Evolutionary conservation across 805 yeast species (phyloP).

Genomic region (Candida golubevii): DNA sequence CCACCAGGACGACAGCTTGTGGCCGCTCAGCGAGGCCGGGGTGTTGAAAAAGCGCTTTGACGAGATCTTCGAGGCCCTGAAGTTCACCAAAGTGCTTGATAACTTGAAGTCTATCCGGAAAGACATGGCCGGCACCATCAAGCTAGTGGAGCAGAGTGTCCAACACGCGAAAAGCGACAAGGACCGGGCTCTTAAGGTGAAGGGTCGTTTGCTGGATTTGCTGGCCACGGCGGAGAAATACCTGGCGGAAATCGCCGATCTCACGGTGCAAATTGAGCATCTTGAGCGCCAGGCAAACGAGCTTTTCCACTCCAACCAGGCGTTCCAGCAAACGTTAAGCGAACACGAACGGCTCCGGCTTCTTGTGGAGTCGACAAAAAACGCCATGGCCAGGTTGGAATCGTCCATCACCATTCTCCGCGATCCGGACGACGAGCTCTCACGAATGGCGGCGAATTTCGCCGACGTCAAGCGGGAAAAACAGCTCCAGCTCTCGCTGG

Average conservation of each 20-base stretch:
- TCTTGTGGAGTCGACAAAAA: constrained; percentile 40
- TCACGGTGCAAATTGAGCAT: constrained; percentile 47
- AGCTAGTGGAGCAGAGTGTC: constrained; percentile 72
- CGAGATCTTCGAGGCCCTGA: constrained; percentile 93
- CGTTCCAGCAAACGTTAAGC: constrained; percentile 68
- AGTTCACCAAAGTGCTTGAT: constrained; percentile 87
- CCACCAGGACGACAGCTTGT: constrained; percentile 93
- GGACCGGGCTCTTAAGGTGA: constrained; percentile 61
- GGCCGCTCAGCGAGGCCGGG: constrained; percentile 96
- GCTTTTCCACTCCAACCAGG: constrained; percentile 73
- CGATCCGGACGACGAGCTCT: constrained; percentile 33
- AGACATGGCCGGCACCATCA: constrained; percentile 71
- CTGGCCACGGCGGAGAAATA: constrained; percentile 41
- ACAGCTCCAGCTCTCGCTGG: constrained; percentile 11
- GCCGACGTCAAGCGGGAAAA: constrained; percentile 19
- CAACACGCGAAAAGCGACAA: constrained; percentile 71
- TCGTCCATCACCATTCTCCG: constrained; percentile 43
- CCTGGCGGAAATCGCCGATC: constrained; percentile 41
- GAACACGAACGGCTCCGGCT: constrained; percentile 55
- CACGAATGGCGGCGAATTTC: constrained; percentile 28
- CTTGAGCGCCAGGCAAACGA: constrained; percentile 56
- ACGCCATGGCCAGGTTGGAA: constrained; percentile 51
- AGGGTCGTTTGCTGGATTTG: constrained; percentile 43
- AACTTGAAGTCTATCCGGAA: constrained; percentile 70
- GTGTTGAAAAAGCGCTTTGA: constrained; percentile 87